Conservation (phyloP, 495 filamentous ascomycete species). For the Aspergillus mulundensis region DNA sequence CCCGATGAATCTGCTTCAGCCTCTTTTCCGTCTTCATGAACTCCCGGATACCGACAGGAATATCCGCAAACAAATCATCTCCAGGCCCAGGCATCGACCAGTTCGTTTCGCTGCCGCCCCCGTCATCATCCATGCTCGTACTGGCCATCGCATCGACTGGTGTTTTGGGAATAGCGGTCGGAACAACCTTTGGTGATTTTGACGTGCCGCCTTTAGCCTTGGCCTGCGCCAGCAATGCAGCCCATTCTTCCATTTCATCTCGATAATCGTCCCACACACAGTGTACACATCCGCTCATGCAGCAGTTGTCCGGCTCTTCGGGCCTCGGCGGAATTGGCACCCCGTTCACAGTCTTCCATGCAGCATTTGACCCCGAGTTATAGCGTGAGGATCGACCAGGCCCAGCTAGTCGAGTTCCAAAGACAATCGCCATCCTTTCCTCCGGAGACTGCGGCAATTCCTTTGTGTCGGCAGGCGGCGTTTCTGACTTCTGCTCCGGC, state of each 20-base stretch:
- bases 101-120: conserved; percentile 65
- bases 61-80: conserved; percentile 65
- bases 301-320: conserved; percentile 94
- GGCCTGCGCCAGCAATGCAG: conserved; percentile 53
- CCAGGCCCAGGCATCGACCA: conserved; percentile 46
- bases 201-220: conserved; percentile 31
- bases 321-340: conserved; percentile 78
- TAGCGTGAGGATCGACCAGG: conserved; percentile 61
- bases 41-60: conserved; percentile 90
- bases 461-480: conserved; percentile 19
- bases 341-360: conserved; percentile 64
- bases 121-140: conserved; percentile 75
- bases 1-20: conserved; percentile 67
- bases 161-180: conserved; percentile 30
- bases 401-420: conserved; percentile 70
- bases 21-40: conserved; percentile 98
- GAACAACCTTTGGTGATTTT: conserved; percentile 25
- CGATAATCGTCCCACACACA: conserved; percentile 93
- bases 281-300: conserved; percentile 97
- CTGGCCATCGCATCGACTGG: conserved; percentile 40
- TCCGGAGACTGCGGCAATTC: conserved; percentile 34
- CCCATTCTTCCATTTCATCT: conserved; percentile 90
- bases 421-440: conserved; percentile 64
- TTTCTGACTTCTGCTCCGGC: conserved; percentile 18
- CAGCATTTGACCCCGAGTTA: conserved; percentile 43